Evolutionary conservation across 2,329 filamentous ascomycete genomes (phyloP).

Genomic region (Akanthomyces uredinophilus): DNA sequence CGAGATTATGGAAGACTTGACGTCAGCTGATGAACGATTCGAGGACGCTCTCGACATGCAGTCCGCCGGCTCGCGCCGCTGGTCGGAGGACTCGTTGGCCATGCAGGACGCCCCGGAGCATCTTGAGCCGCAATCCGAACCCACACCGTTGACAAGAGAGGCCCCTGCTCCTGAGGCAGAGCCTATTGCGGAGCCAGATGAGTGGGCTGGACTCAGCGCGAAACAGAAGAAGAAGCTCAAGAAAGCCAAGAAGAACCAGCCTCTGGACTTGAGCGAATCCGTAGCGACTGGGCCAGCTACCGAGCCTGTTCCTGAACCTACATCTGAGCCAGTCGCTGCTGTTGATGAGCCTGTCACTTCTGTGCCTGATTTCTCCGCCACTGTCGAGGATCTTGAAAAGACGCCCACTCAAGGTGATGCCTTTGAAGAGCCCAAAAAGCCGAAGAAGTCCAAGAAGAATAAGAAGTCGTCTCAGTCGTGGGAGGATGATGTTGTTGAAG

Average conservation of each 20-base stretch:
- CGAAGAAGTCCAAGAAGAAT: conserved; percentile 23
- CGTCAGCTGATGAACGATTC: conserved; percentile 33
- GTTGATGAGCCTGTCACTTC: conserved; percentile 3
- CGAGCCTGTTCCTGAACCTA: background rate
- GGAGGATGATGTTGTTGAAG: conserved; percentile 7
- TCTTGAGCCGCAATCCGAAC: conserved; percentile 8
- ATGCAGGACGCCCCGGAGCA: conserved; percentile 12
- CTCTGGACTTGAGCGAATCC: conserved; percentile 1
- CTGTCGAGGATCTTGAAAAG: conserved; percentile 1
- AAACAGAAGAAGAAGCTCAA: conserved; percentile 25
- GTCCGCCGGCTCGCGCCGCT: conserved; percentile 7
- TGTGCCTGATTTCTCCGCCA: background rate
- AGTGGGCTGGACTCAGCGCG: conserved; percentile 14
- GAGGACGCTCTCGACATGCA: conserved; percentile 29
- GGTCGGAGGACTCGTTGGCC: conserved; percentile 18
- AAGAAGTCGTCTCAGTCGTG: conserved; percentile 16
- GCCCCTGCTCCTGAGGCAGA: background rate
- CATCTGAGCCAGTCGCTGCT: background rate
- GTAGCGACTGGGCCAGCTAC: background rate
- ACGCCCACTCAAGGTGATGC: background rate
- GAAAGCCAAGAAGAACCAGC: conserved; percentile 20
- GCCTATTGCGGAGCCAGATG: conserved; percentile 9
- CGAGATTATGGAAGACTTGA: conserved; percentile 26
- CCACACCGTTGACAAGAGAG: conserved; percentile 1
- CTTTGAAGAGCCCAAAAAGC: conserved; percentile 11